Base-by-base conservation (phyloP, 306 rosid genomes). In the Sindora glabra region DNA sequence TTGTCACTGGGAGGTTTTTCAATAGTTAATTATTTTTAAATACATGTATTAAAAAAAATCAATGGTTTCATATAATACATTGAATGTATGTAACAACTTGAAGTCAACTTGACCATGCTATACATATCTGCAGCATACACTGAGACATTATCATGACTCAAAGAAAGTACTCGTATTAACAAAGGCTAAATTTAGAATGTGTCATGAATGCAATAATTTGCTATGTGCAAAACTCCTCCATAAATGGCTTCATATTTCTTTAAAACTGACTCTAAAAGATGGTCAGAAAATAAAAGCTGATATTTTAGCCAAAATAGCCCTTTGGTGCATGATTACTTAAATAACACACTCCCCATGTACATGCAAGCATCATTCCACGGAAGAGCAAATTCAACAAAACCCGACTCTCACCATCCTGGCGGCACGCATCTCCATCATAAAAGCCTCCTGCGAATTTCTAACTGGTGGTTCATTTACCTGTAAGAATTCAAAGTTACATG, bases 371-470 rank as follows among this genome's bases (percentile, higher is more conserved):
- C 37, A 45, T 65, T 23, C 70, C 44, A 6, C 10, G 50, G 48
- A 74, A 57, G 33, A 41, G 46, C 34, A 36, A 55, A 17, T 26
- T 24, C 26, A 45, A 44, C 11, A 36, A 6, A 52, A 42, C 30
- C 46, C 42, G 16, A 8, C 0, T 23, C 77, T 70, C 59, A 89
- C 96, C 96, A 88, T 86, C 69, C 90, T 79, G 38, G 90, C 86
- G 17, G 84, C 96, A 60, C 92, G 92, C 89, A 78, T 88, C 69
- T 91, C 98, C 89, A 83, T 86, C 96, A 88, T 88, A 68, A 88
- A 85, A 64, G 92, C 79, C 67, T 91, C 96, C 74, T 85, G 96
- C 13, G 95, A 85, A 68, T 91, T 91, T 67, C 95, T 81, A 36
- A 91, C 98, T 5, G 95, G 83, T 23, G 83, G 87, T 14, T 88